phyloP scores from a whole-genome alignment of 768 basidiomycete species.

The Calocera cornea region DNA sequence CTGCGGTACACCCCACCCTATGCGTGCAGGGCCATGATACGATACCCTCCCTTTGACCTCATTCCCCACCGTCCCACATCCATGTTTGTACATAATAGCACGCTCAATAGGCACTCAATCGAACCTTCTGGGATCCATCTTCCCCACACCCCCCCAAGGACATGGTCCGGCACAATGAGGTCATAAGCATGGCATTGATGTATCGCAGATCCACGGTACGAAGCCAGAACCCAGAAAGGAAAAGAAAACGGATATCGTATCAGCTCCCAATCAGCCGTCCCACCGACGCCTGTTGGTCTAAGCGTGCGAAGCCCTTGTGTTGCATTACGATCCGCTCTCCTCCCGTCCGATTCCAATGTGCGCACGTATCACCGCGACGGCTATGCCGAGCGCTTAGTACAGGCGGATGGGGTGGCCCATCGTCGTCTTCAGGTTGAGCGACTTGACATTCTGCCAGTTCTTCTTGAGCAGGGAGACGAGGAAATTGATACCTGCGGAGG shows the following conservation, averaged over 20 bases:
- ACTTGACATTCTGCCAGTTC: constrained; percentile 99
- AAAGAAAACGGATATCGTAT: constrained; percentile 27
- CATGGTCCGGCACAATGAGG: not conserved
- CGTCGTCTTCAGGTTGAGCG: constrained; percentile 94
- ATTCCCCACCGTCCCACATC: not conserved
- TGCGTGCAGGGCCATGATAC: not conserved
- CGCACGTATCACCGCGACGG: constrained; percentile 7
- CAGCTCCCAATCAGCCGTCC: constrained; percentile 84
- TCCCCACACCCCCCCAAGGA: not conserved
- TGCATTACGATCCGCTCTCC: constrained; percentile 48
- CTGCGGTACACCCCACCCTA: not conserved
- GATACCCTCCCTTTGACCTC: not conserved
- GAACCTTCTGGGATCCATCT: not conserved
- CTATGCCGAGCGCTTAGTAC: constrained; percentile 41
- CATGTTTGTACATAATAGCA: not conserved
- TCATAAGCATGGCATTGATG: not conserved
- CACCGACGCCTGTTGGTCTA: constrained; percentile 73
- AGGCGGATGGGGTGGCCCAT: constrained; percentile 98
- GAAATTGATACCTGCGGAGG: constrained; percentile 83
- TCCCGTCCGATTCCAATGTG: constrained; percentile 18
- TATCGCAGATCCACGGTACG: not conserved
- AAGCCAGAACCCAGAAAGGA: not conserved
- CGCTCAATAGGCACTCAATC: not conserved
- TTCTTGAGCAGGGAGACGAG: constrained; percentile 98
- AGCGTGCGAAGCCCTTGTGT: constrained; percentile 97